Base-by-base conservation (phyloP, 2,329 filamentous ascomycete species). In the Cladophialophora psammophila region DNA sequence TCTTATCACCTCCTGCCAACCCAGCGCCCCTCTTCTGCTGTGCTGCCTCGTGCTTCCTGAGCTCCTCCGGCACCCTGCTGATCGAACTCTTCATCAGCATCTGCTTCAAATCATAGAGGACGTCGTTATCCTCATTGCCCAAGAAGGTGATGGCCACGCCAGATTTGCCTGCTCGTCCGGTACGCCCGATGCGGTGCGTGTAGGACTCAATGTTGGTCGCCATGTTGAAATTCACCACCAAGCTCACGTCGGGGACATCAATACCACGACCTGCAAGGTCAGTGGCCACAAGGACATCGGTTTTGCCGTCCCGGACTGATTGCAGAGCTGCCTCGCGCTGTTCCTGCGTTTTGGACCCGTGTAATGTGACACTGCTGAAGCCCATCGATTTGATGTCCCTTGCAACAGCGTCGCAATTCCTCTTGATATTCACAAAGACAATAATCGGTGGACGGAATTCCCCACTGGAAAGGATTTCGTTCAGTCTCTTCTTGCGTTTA, bases 171-270 rank as follows among this genome's bases (percentile, higher is more conserved):
- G 95, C 95, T 89, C 95, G 91, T 85, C 95, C 95, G 1, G 95
- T 99, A 82, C 95, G 91, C 79, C 95, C 95, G 75, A 99, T 91
- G 82, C 95, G 90, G 84, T 99, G 95, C 2, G 94, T 98, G 78
- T 99, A 99, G 76, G 88, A 91, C 81, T 99, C 95, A 72, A 99
- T 98, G 73, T 85, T 93, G 12, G 83, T 89, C 0, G 95, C 91
- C 95, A 99, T 98, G 84, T 98, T 99, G 87, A 98, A 99, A 83
- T 99, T 99, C 78, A 99, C 86, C 65, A 99, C 95, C 67, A 99
- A 86, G 69, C 88, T 92, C 48, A 99, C 95, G 76, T 98, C 95
- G 0, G 91, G 89, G 3, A 99, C 94, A 80, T 99, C 95, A 78
- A 99, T 97, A 92, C 95, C 95, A 84, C 95, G 89, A 70, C 94